Conservation (phyloP, 108 stramenopile species). For the Skeletonema marinoi region DNA sequence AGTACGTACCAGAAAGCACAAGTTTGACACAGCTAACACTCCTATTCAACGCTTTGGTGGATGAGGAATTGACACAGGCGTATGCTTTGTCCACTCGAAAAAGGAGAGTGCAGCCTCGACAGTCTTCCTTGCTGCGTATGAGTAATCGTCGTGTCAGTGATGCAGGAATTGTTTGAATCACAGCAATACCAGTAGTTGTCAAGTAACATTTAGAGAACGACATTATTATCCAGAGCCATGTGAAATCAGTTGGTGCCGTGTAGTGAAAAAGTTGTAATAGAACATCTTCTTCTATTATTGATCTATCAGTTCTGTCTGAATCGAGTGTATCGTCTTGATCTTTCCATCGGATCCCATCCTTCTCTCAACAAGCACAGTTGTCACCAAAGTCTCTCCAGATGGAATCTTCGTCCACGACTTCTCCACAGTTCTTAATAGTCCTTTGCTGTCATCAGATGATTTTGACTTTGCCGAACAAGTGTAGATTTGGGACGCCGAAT, state of each 20-base stretch:
- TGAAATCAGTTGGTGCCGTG: no score
- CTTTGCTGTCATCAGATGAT: conserved; percentile 13
- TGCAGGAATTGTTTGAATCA: background rate
- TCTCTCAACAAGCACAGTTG: conserved; percentile 38
- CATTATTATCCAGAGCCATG: no score
- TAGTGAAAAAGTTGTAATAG: no score
- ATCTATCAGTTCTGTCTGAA: conserved; percentile 17
- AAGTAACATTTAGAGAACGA: no score
- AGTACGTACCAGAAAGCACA: background rate
- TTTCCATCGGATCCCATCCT: conserved; percentile 4
- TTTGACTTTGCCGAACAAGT: conserved; percentile 29
- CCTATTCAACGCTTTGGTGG: background rate
- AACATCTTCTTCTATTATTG: no score
- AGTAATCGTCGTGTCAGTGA: background rate
- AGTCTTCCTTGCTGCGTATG: background rate
- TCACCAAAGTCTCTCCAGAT: conserved; percentile 28
- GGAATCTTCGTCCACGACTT: conserved; percentile 34
- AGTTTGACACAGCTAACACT: background rate
- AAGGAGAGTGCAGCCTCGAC: background rate
- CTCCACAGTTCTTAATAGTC: conserved; percentile 28
- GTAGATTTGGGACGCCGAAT: conserved; percentile 19
- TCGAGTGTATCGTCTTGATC: conserved; percentile 19
- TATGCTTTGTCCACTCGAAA: background rate
- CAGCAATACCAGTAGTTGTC: background rate
- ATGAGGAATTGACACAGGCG: background rate